Conservation (phyloP, 2,329 filamentous ascomycete genomes). For the Exophiala dermatitidis region DNA sequence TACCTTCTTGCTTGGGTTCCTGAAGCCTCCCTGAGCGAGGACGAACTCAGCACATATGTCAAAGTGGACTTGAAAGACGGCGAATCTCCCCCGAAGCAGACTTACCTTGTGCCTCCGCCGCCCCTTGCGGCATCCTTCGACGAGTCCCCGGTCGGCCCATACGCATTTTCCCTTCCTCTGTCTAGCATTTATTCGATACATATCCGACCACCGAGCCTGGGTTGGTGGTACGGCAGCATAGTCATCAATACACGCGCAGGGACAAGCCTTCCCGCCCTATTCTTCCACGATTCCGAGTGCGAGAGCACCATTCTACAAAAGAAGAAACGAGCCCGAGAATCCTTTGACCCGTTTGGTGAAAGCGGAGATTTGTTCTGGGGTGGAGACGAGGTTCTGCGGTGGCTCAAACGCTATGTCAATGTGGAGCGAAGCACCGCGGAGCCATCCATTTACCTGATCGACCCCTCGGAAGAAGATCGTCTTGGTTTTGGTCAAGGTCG, state of each 20-base stretch:
- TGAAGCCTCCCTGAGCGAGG: slow-evolving; percentile 70
- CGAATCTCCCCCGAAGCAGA: slow-evolving; percentile 73
- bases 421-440: slow-evolving; percentile 81
- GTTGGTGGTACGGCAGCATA: slow-evolving; percentile 97
- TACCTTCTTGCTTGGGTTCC: slow-evolving; percentile 90
- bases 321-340: slow-evolving; percentile 74
- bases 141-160: slow-evolving; percentile 63
- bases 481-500: slow-evolving; percentile 61
- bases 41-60: slow-evolving; percentile 80
- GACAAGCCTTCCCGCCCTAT: slow-evolving; percentile 88
- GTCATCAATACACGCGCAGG: slow-evolving; percentile 87
- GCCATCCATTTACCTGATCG: slow-evolving; percentile 82
- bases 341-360: slow-evolving; percentile 83
- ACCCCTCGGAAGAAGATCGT: slow-evolving; percentile 78
- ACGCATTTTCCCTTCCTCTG: slow-evolving; percentile 85
- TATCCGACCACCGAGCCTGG: slow-evolving; percentile 82
- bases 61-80: slow-evolving; percentile 86
- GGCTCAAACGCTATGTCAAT: slow-evolving; percentile 75
- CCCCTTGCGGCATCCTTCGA: slow-evolving; percentile 71
- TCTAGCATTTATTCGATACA: slow-evolving; percentile 85
- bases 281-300: slow-evolving; percentile 97
- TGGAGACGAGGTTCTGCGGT: slow-evolving; percentile 86
- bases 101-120: slow-evolving; percentile 83
- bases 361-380: slow-evolving; percentile 92
- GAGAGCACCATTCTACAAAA: slow-evolving; percentile 91